phyloP scores from a whole-genome alignment of 805 yeast species.

The Metschnikowia orientalis region DNA sequence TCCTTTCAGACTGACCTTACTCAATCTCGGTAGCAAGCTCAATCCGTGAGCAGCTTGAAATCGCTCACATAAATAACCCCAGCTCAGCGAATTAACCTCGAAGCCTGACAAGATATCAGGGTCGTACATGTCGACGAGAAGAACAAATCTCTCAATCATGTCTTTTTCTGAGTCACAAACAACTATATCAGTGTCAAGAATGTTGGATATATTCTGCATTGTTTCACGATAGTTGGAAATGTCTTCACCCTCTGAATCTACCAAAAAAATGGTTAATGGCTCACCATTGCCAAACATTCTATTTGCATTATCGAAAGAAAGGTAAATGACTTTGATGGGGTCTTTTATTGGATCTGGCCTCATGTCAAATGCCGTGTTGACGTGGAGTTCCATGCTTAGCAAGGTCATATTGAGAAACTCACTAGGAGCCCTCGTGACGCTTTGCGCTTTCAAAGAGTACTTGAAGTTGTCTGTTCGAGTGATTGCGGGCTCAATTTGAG shows the following conservation, averaged over 20 bases:
- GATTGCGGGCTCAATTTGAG: conserved; percentile 50
- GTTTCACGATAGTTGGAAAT: not conserved
- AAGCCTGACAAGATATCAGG: conserved; percentile 88
- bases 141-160: conserved; percentile 52
- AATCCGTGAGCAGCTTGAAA: conserved; percentile 40
- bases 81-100: conserved; percentile 73
- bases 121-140: conserved; percentile 58
- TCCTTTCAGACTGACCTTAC: conserved; percentile 51
- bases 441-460: conserved; percentile 33
- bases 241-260: conserved; percentile 6
- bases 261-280: conserved; percentile 7
- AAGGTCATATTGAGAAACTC: conserved; percentile 49
- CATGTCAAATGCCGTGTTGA: conserved; percentile 43
- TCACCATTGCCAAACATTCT: conserved; percentile 14
- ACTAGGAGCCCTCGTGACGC: conserved; percentile 32
- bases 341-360: conserved; percentile 67
- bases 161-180: conserved; percentile 44
- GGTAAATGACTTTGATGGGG: conserved; percentile 54
- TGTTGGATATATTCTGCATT: conserved; percentile 4
- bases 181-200: conserved; percentile 3
- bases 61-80: conserved; percentile 87
- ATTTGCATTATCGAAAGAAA: conserved; percentile 50
- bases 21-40: conserved; percentile 54
- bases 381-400: conserved; percentile 67
- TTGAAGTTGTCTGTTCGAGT: conserved; percentile 38